Evolutionary conservation across 1,284 basidiomycete genomes (phyloP).

Genomic region (Ustilago curta): DNA sequence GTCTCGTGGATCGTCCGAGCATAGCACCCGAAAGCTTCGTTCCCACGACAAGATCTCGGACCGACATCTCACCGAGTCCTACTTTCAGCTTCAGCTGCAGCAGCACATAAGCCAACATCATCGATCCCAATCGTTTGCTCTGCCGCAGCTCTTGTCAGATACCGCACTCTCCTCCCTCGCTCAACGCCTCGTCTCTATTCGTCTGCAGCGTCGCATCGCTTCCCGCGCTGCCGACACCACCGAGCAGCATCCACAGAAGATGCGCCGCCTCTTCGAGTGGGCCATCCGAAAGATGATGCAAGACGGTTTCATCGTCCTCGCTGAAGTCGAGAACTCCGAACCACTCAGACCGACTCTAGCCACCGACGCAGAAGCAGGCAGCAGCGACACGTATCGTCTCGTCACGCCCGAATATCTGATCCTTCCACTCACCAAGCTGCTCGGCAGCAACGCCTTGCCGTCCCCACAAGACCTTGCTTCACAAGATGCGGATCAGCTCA

Average conservation of each 20-base stretch:
- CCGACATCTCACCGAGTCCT: constrained; percentile 31
- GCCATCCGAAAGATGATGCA: constrained; percentile 50
- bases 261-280: constrained; percentile 38
- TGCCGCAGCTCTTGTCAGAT: constrained; percentile 16
- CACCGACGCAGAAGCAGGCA: neutral
- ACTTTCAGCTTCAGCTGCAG: constrained; percentile 49
- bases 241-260: constrained; percentile 30
- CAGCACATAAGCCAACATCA: constrained; percentile 27
- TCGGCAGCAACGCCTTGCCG: constrained; percentile 1
- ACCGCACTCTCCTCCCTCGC: constrained; percentile 20
- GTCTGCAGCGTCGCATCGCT: constrained; percentile 20
- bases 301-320: constrained; percentile 46
- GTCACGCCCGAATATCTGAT: constrained; percentile 39
- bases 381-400: constrained; percentile 24
- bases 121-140: constrained; percentile 9
- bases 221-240: constrained; percentile 12
- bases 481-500: constrained; percentile 18
- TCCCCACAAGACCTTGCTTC: neutral
- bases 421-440: constrained; percentile 16
- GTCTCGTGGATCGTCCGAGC: constrained; percentile 8
- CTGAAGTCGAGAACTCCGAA: constrained; percentile 2
- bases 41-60: constrained; percentile 36
- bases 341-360: neutral
- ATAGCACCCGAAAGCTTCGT: constrained; percentile 19
- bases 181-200: constrained; percentile 29